Evolutionary conservation across 768 basidiomycete genomes (phyloP), one percentile per base, ranked within the genome.

Genomic region (Hericium coralloides): DNA sequence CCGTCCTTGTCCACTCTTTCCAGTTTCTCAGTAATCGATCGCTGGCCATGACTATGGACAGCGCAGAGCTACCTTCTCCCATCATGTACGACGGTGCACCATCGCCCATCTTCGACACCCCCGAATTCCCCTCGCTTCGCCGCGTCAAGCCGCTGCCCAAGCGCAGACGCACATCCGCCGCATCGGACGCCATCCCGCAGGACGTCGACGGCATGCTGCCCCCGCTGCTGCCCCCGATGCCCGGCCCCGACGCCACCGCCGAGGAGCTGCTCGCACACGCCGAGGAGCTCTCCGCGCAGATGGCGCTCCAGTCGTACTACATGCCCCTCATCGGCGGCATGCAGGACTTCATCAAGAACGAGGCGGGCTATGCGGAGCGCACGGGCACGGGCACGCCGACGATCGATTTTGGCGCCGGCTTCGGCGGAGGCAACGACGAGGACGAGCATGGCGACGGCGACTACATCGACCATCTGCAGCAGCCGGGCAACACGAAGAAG

Each of bases 401-500:
- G 18, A 59, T 65, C 60, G 68, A 73, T 50, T 58, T 66, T 56
- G 63, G 64, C 52, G 56, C 59, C 31, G 20, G 59, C 48, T 54
- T 67, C 57, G 64, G 63, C 52, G 58, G 61, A 25, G 57, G 49
- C 31, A 54, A 56, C 8, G 56, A 58, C 31, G 78, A 78, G 55
- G 80, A 79, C 39, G 81, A 83, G 49, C 79, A 76, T 31, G 78
- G 72, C 10, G 83, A 81, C 60, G 81, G 76, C 20, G 87, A 87
- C 65, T 84, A 83, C 61, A 65, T 77, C 15, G 86, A 89, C 67
- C 84, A 87, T 63, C 70, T 84, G 31, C 83, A 80, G 59, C 89
- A 89, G 60, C 88, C 84, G 3, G 85, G 85, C 8, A 92, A 92
- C 64, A 87, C 88, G 50, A 92, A 92, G 80, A 92, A 92, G 73